Evolutionary conservation across 305 asterid species (phyloP).

Genomic region (Fraxinus greggii): DNA sequence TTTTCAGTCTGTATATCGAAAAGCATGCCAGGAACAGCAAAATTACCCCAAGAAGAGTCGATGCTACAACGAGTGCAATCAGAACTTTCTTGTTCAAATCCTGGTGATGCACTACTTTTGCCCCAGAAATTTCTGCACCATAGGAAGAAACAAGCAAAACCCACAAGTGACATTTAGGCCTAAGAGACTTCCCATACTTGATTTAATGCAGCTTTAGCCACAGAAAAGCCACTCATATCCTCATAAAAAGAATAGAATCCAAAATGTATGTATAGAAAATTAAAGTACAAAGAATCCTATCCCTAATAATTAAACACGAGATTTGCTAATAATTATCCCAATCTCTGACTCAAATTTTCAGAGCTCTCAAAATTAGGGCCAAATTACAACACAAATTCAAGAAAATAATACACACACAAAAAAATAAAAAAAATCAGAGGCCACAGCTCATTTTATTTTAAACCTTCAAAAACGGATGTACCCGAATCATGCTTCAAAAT

Average conservation of each 20-base stretch:
- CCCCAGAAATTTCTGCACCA: slow-evolving; percentile 46
- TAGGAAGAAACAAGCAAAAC: not conserved
- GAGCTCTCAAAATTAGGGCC: not conserved
- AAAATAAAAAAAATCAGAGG: not conserved
- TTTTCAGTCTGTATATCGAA: slow-evolving; percentile 59
- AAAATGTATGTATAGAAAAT: not conserved
- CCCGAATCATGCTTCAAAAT: not conserved
- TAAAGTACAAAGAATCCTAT: not conserved
- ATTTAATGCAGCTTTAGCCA: not conserved
- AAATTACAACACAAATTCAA: not conserved
- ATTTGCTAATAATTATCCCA: slow-evolving; percentile 20
- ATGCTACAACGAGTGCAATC: slow-evolving; percentile 67
- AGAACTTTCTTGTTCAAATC: slow-evolving; percentile 72
- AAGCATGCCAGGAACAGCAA: slow-evolving; percentile 46
- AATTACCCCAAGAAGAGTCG: slow-evolving; percentile 66
- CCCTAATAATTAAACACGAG: slow-evolving; percentile 5
- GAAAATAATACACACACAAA: not conserved
- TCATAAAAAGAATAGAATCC: not conserved
- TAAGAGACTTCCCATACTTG: not conserved
- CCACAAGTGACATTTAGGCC: not conserved
- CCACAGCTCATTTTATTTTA: not conserved
- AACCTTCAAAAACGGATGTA: not conserved
- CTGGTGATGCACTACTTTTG: slow-evolving; percentile 63
- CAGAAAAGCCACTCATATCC: not conserved
- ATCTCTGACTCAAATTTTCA: not conserved